These are phyloP conservation scores for Bipolaris cookei DNA, from an alignment of 2,329 filamentous ascomycete genomes.

Conservation along the genomic window DNA sequence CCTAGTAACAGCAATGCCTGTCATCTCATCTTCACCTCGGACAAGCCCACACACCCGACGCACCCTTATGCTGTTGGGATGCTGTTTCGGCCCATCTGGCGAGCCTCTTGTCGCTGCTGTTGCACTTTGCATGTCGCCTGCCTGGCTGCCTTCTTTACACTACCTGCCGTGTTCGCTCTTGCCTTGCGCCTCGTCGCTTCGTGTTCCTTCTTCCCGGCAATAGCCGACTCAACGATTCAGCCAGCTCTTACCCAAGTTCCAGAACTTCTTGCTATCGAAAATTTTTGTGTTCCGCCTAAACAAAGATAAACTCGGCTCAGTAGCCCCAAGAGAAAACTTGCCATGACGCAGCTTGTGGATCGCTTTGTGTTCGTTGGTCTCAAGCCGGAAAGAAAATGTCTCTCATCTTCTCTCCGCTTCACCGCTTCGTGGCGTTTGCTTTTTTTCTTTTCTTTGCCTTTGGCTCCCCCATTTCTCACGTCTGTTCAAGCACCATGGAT, in stretches of 20 bases:
- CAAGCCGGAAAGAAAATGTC: constrained; percentile 1
- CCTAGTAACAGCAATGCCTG: constrained; percentile 12
- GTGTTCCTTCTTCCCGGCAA: constrained; percentile 14
- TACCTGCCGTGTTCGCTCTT: constrained; percentile 23
- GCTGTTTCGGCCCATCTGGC: constrained; percentile 14
- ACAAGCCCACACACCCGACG: constrained; percentile 11
- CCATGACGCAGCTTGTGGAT: constrained; percentile 36
- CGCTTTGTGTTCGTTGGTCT: background rate
- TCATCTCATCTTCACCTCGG: constrained; percentile 21
- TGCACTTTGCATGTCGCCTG: constrained; percentile 17
- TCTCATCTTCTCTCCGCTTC: constrained; percentile 31
- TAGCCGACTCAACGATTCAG: constrained; percentile 35
- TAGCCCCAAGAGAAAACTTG: constrained; percentile 17
- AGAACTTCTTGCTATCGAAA: constrained; percentile 17
- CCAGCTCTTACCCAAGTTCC: constrained; percentile 23
- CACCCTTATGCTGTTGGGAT: constrained; percentile 27
- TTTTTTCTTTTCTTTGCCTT: constrained; percentile 27
- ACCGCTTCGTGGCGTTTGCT: constrained; percentile 40
- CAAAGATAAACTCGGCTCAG: constrained; percentile 25
- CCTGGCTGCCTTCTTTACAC: too few relatives aligned
- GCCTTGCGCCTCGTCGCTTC: background rate
- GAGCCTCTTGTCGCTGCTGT: constrained; percentile 5
- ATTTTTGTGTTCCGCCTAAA: constrained; percentile 23
- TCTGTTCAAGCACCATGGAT: constrained; percentile 10
- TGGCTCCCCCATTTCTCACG: constrained; percentile 26